Percentiles rank a stretch among this genome's conserved stretches.
phyloP scores from a whole-genome alignment of 176 grass and related monocot species.

The Hordeum marinum region DNA sequence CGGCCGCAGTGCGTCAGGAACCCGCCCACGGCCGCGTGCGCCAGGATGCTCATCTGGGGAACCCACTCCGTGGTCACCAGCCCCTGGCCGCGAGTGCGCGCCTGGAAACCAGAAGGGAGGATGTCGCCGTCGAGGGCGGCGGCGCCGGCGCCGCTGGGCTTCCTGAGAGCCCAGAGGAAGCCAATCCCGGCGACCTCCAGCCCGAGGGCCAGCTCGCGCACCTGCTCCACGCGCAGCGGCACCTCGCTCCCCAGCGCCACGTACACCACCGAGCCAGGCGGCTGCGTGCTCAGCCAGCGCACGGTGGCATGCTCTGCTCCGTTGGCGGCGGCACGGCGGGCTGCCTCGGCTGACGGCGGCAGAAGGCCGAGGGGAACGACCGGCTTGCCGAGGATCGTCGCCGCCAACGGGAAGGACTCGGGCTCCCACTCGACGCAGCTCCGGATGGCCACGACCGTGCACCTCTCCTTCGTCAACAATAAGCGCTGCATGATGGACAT shows the following conservation, averaged over 20 bases:
- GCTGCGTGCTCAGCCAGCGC: background rate
- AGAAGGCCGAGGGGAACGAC: background rate
- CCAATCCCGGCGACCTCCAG: background rate
- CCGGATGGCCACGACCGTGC: background rate
- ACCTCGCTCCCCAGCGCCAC: background rate
- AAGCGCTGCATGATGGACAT: background rate
- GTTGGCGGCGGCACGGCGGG: background rate
- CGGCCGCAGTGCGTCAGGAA: conserved; percentile 1
- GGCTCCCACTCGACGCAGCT: conserved; percentile 3
- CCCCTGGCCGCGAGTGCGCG: background rate
- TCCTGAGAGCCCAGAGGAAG: background rate
- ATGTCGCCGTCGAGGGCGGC: background rate
- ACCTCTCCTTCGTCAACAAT: background rate
- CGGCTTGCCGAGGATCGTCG: background rate
- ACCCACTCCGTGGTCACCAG: background rate
- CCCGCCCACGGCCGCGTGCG: background rate
- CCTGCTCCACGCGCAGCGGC: background rate
- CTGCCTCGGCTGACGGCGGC: background rate
- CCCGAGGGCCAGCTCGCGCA: background rate
- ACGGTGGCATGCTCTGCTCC: background rate
- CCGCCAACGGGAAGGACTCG: background rate
- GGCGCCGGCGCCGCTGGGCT: background rate
- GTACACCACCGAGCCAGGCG: background rate
- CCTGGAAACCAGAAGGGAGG: background rate
- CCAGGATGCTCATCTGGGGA: background rate